Conservation (phyloP, 2,329 filamentous ascomycete genomes). For the Aspergillus fijiensis region DNA sequence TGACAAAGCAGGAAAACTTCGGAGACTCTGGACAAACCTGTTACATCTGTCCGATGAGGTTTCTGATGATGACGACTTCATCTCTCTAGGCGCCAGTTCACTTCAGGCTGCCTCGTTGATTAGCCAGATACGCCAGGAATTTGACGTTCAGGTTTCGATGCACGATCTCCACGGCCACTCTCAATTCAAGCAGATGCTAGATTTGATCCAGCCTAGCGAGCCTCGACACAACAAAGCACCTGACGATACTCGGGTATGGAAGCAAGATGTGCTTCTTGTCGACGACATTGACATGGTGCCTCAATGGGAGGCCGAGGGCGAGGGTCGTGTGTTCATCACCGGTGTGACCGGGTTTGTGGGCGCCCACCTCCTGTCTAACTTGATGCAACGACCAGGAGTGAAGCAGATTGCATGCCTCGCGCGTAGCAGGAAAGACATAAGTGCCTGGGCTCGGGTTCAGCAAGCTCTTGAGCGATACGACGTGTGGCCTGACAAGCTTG, state of each 20-base stretch:
- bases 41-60: not conserved
- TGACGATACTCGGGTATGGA: not conserved
- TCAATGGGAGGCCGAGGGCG: constrained; percentile 7
- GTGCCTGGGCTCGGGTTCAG: not conserved
- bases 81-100: constrained; percentile 4
- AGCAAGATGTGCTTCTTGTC: constrained; percentile 5
- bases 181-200: not conserved
- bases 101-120: constrained; percentile 10
- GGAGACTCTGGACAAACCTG: not conserved
- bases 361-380: constrained; percentile 1
- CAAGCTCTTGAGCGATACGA: constrained; percentile 7
- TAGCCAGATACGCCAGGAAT: not conserved
- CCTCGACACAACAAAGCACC: not conserved
- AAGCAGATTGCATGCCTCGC: constrained; percentile 10
- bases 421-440: not conserved
- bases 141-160: not conserved
- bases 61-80: constrained; percentile 8
- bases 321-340: constrained; percentile 13
- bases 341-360: constrained; percentile 13
- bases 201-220: not conserved
- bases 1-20: not conserved
- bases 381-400: constrained; percentile 3
- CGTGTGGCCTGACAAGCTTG: not conserved
- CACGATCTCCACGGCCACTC: constrained; percentile 5
- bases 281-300: constrained; percentile 1